A percentile compares a stretch with the other conserved stretches of the same genome.
Evolutionary conservation across 163 green algal genomes (phyloP).

Genomic region (Volvox carteri): DNA sequence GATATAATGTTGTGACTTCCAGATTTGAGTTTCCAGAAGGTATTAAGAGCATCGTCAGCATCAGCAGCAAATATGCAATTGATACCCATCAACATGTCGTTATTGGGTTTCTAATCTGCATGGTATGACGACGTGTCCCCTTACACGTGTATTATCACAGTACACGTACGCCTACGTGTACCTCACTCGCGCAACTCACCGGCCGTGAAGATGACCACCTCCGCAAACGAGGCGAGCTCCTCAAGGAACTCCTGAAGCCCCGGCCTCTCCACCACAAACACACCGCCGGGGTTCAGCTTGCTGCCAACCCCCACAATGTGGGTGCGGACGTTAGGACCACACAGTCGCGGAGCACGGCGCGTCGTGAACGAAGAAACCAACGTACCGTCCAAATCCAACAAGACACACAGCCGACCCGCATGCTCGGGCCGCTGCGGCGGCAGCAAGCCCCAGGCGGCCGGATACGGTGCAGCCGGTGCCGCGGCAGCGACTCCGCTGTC

Average conservation of each 20-base stretch:
- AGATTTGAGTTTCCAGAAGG: too few species aligned
- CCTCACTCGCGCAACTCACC: too few species aligned
- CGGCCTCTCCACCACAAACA: conserved; percentile 93
- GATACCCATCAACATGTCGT: too few species aligned
- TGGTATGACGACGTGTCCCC: too few species aligned
- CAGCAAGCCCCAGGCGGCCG: conserved; percentile 57
- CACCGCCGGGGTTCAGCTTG: conserved; percentile 83
- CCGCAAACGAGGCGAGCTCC: conserved; percentile 74
- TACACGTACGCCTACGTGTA: too few species aligned
- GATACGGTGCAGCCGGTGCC: background rate
- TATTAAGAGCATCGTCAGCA: too few species aligned
- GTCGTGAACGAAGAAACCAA: conserved; percentile 89
- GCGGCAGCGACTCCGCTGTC: too few species aligned
- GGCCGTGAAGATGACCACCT: conserved; percentile 84
- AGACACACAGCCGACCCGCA: conserved; percentile 79
- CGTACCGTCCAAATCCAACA: conserved; percentile 94
- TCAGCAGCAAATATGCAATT: too few species aligned
- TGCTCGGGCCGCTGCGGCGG: conserved; percentile 58
- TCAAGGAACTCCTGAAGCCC: conserved; percentile 87
- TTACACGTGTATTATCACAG: too few species aligned
- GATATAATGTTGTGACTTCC: too few species aligned
- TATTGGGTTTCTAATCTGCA: too few species aligned
- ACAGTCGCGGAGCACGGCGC: conserved; percentile 79
- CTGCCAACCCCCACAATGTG: conserved; percentile 84
- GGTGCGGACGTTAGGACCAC: conserved; percentile 66